Evolutionary conservation across 2,329 filamentous ascomycete genomes (phyloP), one percentile per base, ranked within the genome.

Genomic region (Penicillium italicum): DNA sequence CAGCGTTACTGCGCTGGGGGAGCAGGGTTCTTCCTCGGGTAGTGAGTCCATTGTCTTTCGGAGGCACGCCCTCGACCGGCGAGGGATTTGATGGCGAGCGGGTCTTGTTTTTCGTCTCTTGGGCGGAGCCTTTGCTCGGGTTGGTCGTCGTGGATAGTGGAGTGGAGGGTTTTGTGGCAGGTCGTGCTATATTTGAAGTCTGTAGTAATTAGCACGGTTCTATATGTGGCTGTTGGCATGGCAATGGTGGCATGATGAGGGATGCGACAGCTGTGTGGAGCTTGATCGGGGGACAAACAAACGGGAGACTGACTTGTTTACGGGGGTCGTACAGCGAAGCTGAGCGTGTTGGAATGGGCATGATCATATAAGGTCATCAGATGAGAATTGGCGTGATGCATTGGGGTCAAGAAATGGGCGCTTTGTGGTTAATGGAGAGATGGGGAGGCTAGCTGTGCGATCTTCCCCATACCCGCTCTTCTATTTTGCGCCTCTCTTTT

Each of bases 311-410:
- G 40, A 67, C 70, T 58, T 69, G 65, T 59, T 68, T 66, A 57
- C 66, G 67, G 40, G 70, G 67, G 33, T 73, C 72, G 36, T 71
- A 70, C 43, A 72, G 60, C 20, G 71, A 73, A 47, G 62, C 54
- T 14, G 72, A 72, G 24, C 72, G 72, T 31, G 72, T 74, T 18
- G 73, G 73, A 40, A 75, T 74, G 43, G 73, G 71, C 73, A 76
- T 48, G 24, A 28, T 75, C 30, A 37, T 28, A 40, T 28, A 41
- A 18, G 34, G 52, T 50, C 44, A 57, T 50, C 10, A 47, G 37
- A 20, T 33, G 40, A 16, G n/a, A 36, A 34, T 26, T 3, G 14
- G 37, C 51, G 50, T 54, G 11, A 42, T 42, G 44, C 36, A 31
- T 24, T 18, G 20, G 9, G 16, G 14, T 34, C 9, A 31, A 6